phyloP scores from a whole-genome alignment of 495 filamentous ascomycete species.

The Hypoxylon intermedium region DNA sequence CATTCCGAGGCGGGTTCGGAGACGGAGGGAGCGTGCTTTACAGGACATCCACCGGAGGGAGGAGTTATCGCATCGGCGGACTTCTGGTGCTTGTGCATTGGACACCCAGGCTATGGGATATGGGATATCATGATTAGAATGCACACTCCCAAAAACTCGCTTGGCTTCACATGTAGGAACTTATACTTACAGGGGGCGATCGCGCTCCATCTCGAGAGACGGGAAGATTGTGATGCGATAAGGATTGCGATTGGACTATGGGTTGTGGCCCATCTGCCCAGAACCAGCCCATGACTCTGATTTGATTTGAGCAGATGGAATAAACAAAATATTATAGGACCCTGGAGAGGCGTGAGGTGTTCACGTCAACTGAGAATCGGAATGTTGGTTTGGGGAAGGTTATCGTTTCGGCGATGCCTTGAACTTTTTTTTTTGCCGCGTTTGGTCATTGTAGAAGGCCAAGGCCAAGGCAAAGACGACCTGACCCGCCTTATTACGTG shows the following conservation, averaged over 20 bases:
- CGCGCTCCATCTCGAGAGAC: slow-evolving; percentile 52
- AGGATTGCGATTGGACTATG: slow-evolving; percentile 42
- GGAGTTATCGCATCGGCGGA: slow-evolving; percentile 54
- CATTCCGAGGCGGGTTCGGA: slow-evolving; percentile 56
- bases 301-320: background rate
- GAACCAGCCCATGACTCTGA: slow-evolving; percentile 88
- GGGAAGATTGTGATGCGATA: slow-evolving; percentile 28
- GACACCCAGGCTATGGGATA: slow-evolving; percentile 79
- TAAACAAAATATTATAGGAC: background rate
- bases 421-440: slow-evolving; percentile 32
- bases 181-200: slow-evolving; percentile 71
- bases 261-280: slow-evolving; percentile 79
- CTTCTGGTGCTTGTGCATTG: slow-evolving; percentile 76
- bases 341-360: background rate
- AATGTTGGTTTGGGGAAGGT: background rate
- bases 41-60: slow-evolving; percentile 52
- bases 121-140: slow-evolving; percentile 46
- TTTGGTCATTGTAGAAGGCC: background rate
- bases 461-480: too few relatives aligned
- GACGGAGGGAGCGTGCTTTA: slow-evolving; percentile 55
- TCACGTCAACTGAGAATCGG: background rate
- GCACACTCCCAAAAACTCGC: too few relatives aligned
- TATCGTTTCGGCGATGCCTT: slow-evolving; percentile 7
- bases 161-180: too few relatives aligned
- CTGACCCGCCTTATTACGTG: slow-evolving; percentile 18